Percentiles rank a stretch among this genome's conserved stretches.
phyloP scores from a whole-genome alignment of 2,329 filamentous ascomycete genomes.

The Colletotrichum nymphaeae region DNA sequence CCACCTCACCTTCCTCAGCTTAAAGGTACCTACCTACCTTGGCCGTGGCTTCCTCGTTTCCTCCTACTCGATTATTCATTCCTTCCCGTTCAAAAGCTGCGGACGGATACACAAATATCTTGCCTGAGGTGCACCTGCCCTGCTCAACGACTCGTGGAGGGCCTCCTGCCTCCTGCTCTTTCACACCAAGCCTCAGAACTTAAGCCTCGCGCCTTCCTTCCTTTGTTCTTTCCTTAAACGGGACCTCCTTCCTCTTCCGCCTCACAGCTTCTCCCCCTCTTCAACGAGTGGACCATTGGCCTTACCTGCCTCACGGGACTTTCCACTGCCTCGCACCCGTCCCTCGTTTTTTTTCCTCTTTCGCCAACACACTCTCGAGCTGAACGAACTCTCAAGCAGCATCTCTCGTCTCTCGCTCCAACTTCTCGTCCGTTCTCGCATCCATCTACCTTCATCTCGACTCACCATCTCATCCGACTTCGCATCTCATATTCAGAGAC shows the following conservation, averaged over 20 bases:
- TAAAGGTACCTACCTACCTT: not conserved
- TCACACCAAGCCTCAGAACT: not conserved
- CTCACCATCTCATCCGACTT: not conserved
- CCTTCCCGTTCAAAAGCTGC: not conserved
- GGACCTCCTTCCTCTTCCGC: not conserved
- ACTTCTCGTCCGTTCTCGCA: not conserved
- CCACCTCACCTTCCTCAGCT: not conserved
- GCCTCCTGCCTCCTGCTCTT: not conserved
- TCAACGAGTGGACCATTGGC: not conserved
- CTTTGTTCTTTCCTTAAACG: constrained; percentile 12
- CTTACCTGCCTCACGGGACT: not conserved
- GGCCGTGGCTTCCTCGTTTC: not conserved
- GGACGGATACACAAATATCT: not conserved
- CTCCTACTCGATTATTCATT: not conserved
- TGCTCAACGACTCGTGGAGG: constrained; percentile 7
- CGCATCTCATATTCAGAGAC: constrained; percentile 4
- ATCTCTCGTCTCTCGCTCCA: not conserved
- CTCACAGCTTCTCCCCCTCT: not conserved
- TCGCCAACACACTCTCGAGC: not conserved
- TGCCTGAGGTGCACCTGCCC: not conserved
- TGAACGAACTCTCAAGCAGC: not conserved
- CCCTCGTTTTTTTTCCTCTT: not conserved
- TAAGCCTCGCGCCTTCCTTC: not conserved
- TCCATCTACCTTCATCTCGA: not conserved
- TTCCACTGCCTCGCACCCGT: not conserved